Base-by-base conservation (phyloP, 2,329 filamentous ascomycete species). In the Trichoderma lentiforme region DNA sequence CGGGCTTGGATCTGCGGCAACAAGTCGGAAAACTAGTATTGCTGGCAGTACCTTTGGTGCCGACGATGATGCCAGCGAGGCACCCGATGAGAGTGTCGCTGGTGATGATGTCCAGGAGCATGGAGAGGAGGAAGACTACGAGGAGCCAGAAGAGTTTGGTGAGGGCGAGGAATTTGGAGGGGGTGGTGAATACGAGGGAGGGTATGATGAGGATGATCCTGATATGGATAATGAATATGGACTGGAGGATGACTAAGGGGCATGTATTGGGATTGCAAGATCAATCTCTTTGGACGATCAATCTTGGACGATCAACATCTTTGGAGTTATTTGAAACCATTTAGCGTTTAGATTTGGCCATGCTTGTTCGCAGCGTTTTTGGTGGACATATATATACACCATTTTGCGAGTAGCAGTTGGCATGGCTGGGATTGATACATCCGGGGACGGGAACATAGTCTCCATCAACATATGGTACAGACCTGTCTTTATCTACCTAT, bases 1-100 rank as follows among this genome's bases (percentile, higher is more conserved):
- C 2, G 85, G 84, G 0, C 83, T 86, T 0, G 87, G 86, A 0
- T 88, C 86, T 28, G 84, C 84, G 14, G 83, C 84, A 0, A 86
- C 84, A 47, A 88, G 86, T 71, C 82, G 83, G 65, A 83, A 78
- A 78, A 84, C 79, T 24, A 83, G 81, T 56, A 72, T 80, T 39
- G 81, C 79, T 1, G 81, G 80, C 0, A 83, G 82, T 36, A 78
- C 78, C 11, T 74, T 81, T 14, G 81, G 80, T 7, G 81, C 74
- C 0, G 80, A 78, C 5, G 81, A 82, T 2, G 81, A 82, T 4
- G 80, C 76, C 0, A 80, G 77, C 1, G 81, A 82, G 8, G 79
- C 77, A 9, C 77, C 79, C 0, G 81, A 79, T 0, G 81, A 81
- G 64, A 81, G 80, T 3, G 80, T 82, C 2, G 82, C 79, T 1